Conservation (phyloP, 1,284 basidiomycete species). For the Albatrellus sp. region DNA sequence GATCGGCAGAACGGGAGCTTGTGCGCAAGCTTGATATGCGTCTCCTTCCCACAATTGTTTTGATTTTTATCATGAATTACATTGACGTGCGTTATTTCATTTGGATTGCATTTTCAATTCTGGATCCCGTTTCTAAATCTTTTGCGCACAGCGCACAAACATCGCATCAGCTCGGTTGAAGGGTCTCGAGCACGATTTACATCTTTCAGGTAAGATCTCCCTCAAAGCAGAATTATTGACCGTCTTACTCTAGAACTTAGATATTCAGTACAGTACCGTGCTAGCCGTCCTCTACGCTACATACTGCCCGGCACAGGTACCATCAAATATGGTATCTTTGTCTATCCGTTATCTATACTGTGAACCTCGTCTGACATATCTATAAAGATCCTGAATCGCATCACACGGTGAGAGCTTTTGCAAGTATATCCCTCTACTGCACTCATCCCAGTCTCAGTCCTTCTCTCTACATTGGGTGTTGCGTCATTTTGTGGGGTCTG, state of each 20-base stretch:
- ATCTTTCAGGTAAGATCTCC: conserved; percentile 27
- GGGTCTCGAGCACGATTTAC: conserved; percentile 46
- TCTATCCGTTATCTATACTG: background rate
- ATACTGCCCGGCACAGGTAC: conserved; percentile 50
- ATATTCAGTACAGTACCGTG: conserved; percentile 47
- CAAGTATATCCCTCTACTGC: background rate
- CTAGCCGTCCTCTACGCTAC: conserved; percentile 49
- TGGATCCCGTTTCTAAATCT: background rate
- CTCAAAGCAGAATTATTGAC: background rate
- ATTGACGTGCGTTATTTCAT: conserved; percentile 38
- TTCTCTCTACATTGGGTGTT: conserved; percentile 46
- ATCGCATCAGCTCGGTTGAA: conserved; percentile 48
- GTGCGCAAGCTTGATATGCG: conserved; percentile 43
- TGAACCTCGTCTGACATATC: background rate
- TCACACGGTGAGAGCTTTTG: conserved; percentile 26
- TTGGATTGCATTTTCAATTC: background rate
- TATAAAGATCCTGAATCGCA: conserved; percentile 36
- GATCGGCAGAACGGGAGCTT: conserved; percentile 17
- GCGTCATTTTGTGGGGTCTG: conserved; percentile 52
- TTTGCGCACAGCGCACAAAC: conserved; percentile 36
- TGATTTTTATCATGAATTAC: conserved; percentile 60
- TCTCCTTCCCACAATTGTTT: conserved; percentile 44
- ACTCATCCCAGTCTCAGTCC: conserved; percentile 27
- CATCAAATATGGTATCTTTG: conserved; percentile 46
- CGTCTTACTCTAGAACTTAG: conserved; percentile 18